Base-by-base conservation (phyloP, 2,329 filamentous ascomycete genomes). In the Talaromyces sp. region DNA sequence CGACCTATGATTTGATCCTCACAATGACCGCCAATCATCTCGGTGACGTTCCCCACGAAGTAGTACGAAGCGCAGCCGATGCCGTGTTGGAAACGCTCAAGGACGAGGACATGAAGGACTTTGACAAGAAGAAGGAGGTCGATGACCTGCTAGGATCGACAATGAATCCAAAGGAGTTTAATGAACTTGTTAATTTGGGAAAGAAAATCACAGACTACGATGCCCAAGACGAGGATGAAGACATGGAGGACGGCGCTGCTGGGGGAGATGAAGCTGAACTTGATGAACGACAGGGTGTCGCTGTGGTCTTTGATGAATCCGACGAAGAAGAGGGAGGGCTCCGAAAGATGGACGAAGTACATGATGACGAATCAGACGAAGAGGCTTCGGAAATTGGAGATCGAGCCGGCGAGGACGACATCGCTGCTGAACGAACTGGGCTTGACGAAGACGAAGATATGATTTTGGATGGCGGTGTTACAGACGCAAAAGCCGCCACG, bases 171-270 rank as follows among this genome's bases (percentile, higher is more conserved):
- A 96, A 97, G 73, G 89, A 96, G 74, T 99, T 98, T 80, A 98
- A 98, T 72, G 93, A 98, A 78, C 80, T 99, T 67, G 88, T 98
- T 60, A 99, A 97, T 72, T 80, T 99, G 51, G 92, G 93, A 66
- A 99, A 99, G 81, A 99, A 99, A 79, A 96, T 99, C 65, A 99
- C 95, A 56, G 95, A 99, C 75, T 99, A 98, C 76, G 91, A 98
- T 76, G 91, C 91, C 44, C 92, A 98, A 73, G 93, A 98, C 66
- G 95, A 97, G 33, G 93, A 98, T 65, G 93, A 96, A 66, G 88
- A 92, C 62, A 90, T 92, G 81, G 89, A 85, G 32, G 87, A 88
- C 69, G 88, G 85, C 62, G 83, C 86, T 30, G 84, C 81, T 25
- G 85, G 81, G 19, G 90, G 84, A 60, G 86, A 88, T 53, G 89